Evolutionary conservation across 805 yeast species (phyloP).

Genomic region (Tetrapisispora fleetii): DNA sequence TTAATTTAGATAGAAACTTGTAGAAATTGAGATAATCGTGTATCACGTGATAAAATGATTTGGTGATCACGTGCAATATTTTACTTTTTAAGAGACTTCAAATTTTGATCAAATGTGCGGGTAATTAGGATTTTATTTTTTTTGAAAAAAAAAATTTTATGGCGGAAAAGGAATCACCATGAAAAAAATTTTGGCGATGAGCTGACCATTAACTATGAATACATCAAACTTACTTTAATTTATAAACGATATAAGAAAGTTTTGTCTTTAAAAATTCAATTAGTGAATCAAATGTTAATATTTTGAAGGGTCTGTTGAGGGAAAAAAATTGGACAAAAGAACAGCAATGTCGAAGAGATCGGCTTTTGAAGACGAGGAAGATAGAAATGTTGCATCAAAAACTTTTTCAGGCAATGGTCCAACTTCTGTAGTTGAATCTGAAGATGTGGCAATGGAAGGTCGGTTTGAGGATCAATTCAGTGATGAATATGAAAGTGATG

Average conservation of each 20-base stretch:
- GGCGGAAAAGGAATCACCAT: not conserved
- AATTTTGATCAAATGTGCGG: not conserved
- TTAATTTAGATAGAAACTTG: too few relatives aligned
- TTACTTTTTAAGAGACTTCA: too few relatives aligned
- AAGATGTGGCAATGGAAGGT: constrained; percentile 58
- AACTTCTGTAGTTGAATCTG: constrained; percentile 21
- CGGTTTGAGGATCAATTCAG: constrained; percentile 75
- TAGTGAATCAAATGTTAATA: too few relatives aligned
- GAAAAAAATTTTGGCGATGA: constrained; percentile 2
- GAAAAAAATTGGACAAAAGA: not conserved
- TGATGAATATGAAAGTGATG: constrained; percentile 88
- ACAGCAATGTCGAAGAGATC: constrained; percentile 45
- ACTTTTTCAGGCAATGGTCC: constrained; percentile 23
- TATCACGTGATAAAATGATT: too few relatives aligned
- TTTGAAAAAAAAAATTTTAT: too few relatives aligned
- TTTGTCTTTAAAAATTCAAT: too few relatives aligned
- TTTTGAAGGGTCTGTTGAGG: too few relatives aligned
- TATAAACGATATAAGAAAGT: not conserved
- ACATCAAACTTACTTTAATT: not conserved
- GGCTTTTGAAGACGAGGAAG: constrained; percentile 34
- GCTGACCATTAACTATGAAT: not conserved
- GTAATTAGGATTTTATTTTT: not conserved
- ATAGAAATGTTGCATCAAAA: constrained; percentile 34
- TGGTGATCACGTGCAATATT: too few relatives aligned
- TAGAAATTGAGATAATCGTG: too few relatives aligned